Evolutionary conservation across 2,329 filamentous ascomycete genomes (phyloP), one percentile per base, ranked within the genome.

Genomic region (Cladosporium sp.): DNA sequence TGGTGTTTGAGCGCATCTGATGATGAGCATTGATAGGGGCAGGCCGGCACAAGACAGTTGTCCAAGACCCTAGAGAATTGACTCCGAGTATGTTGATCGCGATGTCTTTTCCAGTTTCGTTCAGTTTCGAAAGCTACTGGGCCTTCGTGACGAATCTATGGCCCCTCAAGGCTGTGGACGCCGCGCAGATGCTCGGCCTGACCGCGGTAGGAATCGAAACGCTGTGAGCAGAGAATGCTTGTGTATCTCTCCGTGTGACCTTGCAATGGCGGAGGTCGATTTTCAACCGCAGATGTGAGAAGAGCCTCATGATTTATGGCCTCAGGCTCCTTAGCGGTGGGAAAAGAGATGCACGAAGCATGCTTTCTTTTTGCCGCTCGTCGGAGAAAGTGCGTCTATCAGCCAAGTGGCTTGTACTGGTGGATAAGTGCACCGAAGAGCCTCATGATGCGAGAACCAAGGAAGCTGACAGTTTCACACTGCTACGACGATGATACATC

Each of bases 61-160:
- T 8, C 4, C 8, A 14, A n/a, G 8, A 9, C 6, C n/a, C 13
- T 38, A 4, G 13, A 38, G 8, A 9, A 13, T 13, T 2, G 35
- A 14, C 8, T 14, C 11, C 35, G 35, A 13, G 3, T 14, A 14
- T 42, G 40, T 9, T 42, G 8, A 9, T 42, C 16, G 3, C 13
- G 9, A 18, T 42, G 40, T 6, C 6, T 3, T 18, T 42, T 28
- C 9, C 11, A 42, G 8, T 9, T 14, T 10, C 9, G 10, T 4
- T 4, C 19, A 10, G 6, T 22, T 22, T 10, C 7, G 40, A 42
- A 42, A 10, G 40, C 9, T 7, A 4, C 9, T 3, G 40, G 9
- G 46, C 46, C 42, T 31, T 49, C 46, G 37, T 43, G 46, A 28
- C 46, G 42, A 7, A 49, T 37, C 10, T 31, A 49, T 14, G 14